Evolutionary conservation across 2,329 filamentous ascomycete species (phyloP), one percentile per base, ranked within the genome.

Genomic region (Leptosphaerulina australis): DNA sequence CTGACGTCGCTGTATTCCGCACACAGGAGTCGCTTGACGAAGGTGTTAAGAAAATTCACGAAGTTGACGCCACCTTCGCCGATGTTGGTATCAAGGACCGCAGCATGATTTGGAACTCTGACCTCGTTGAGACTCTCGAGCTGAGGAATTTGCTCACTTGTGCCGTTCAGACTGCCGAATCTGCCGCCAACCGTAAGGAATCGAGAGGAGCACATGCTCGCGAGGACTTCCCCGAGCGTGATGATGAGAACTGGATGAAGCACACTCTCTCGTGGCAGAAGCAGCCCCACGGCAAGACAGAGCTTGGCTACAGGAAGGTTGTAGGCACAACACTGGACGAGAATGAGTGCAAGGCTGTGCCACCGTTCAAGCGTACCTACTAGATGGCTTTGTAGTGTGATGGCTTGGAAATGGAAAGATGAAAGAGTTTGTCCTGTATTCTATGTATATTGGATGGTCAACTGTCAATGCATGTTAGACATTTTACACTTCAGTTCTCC

Each of bases 51-150:
- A 92, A 87, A 81, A 94, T 97, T 75, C 85, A 79, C 60, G 86
- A 91, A 63, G 90, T 97, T 64, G 93, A 97, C 74, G 76, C 83
- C 66, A 83, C 81, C 68, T 97, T 88, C 79, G 77, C 81, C 66
- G 82, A 97, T 70, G 88, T 97, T 64, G 90, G 91, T 70, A 97
- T 90, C 79, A 96, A 96, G 85, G 93, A 97, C 77, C 89, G 94
- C 76, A 95, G 90, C 83, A 97, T 97, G 93, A 97, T 97, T 81
- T 97, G 93, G 93, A 97, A 97, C 86, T 91, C 90, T 18, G 93
- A 97, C 71, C 85, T 97, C 29, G 91, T 96, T 56, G 93, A 97
- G 83, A 96, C 93, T 6, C 85, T 99, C 48, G 94, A 99, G 79
- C 82, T 97, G 70, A 85, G 92, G 71, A 99, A 99, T 77, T 77